Conservation (phyloP, 768 basidiomycete species). For the Tremella mesenterica region DNA sequence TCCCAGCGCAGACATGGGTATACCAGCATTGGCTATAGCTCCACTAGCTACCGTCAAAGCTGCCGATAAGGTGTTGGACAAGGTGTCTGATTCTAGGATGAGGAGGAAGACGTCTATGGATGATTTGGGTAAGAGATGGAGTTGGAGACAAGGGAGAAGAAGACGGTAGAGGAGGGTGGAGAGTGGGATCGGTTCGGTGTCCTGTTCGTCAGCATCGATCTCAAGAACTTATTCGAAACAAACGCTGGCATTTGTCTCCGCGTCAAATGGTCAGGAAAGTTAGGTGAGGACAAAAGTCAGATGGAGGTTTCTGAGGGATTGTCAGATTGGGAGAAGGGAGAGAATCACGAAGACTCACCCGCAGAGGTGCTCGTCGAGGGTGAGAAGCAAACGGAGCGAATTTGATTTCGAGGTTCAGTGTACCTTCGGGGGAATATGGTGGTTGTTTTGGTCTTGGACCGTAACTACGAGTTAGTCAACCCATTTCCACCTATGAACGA, state of each 20-base stretch:
- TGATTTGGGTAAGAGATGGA: slow-evolving; percentile 88
- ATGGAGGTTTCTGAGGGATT: too few species aligned
- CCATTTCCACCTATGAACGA: background rate
- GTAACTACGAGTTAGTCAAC: slow-evolving; percentile 48
- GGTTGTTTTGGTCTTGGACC: slow-evolving; percentile 52
- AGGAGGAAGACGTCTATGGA: slow-evolving; percentile 84
- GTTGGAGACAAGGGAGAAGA: slow-evolving; percentile 68
- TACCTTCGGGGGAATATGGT: slow-evolving; percentile 58
- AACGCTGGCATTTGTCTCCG: too few species aligned
- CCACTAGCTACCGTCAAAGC: slow-evolving; percentile 80
- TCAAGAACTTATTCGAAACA: background rate
- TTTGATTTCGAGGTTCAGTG: slow-evolving; percentile 89
- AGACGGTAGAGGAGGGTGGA: slow-evolving; percentile 71
- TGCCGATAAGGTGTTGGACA: slow-evolving; percentile 78
- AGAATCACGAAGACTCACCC: slow-evolving; percentile 52
- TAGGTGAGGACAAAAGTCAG: too few species aligned
- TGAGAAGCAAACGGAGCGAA: slow-evolving; percentile 87
- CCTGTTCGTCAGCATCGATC: slow-evolving; percentile 51
- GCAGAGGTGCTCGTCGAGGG: slow-evolving; percentile 68
- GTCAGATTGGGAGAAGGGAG: background rate
- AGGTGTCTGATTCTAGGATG: slow-evolving; percentile 81
- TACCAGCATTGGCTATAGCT: slow-evolving; percentile 75
- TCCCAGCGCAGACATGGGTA: slow-evolving; percentile 83
- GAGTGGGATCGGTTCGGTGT: slow-evolving; percentile 83
- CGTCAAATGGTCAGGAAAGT: too few species aligned